Conservation (phyloP, 768 basidiomycete species). For the Suillus fuscotomentosus region DNA sequence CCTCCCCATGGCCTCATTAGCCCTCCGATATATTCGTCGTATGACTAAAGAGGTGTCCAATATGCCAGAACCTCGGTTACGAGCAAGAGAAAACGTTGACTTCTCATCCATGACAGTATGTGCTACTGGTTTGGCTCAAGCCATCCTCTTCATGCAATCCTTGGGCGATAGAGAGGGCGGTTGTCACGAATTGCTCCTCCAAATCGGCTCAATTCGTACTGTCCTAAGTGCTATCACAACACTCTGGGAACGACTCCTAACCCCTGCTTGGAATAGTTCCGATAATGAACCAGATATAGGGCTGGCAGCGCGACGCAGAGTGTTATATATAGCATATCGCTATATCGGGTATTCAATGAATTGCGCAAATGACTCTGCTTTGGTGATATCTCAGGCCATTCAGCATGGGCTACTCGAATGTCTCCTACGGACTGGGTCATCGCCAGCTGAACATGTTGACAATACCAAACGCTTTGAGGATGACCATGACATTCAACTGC, state of each 20-base stretch:
- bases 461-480: conserved; percentile 4
- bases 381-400: conserved; percentile 1
- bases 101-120: conserved; percentile 4
- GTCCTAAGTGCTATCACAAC: neutral
- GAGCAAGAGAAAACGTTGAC: neutral
- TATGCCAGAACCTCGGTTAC: neutral
- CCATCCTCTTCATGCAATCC: conserved; percentile 4
- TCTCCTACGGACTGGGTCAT: conserved; percentile 5
- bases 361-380: conserved; percentile 1
- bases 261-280: conserved; percentile 1
- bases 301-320: conserved; percentile 3
- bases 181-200: conserved; percentile 4
- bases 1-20: conserved; percentile 5
- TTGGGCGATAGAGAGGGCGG: neutral
- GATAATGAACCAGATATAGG: conserved; percentile 8
- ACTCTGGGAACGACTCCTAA: conserved; percentile 3
- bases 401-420: conserved; percentile 6
- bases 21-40: conserved; percentile 6
- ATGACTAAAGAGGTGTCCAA: conserved; percentile 6
- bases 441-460: neutral
- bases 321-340: conserved; percentile 5
- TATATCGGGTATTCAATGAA: conserved; percentile 9
- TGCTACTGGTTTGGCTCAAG: conserved; percentile 6
- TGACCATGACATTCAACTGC: conserved; percentile 5
- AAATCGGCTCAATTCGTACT: conserved; percentile 5